Base-by-base conservation (phyloP, 352 stramenopile species). In the Phytophthora palmivora region DNA sequence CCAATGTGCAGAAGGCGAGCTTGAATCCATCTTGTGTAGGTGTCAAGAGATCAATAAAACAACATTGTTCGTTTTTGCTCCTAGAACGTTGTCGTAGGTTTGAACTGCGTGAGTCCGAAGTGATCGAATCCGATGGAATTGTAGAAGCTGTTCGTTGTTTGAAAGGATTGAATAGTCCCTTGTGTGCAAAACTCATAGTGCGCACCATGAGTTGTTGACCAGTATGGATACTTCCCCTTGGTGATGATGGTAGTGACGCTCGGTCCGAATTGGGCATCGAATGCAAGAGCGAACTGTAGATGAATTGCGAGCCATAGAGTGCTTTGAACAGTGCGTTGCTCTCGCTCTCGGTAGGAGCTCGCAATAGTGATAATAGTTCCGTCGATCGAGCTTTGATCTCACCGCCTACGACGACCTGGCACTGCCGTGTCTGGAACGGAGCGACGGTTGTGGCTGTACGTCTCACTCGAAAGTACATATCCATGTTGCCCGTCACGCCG, bases 271-370 rank as follows among this genome's bases (percentile, higher is more conserved):
- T 65, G 2, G 42, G 39, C 6, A 78, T 19, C 1, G 65, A n/a
- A 48, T 78, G 72, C 24, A 78, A 12, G 2, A 80, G 36, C 22
- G 72, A 80, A 18, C 67, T 73, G 52, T 78, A 80, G 63, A 80
- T 80, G 42, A 72, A 72, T 1, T 66, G 47, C 28, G 64, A 64
- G n/a, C 60, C 54, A 26, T 64, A 75, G 0, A 69, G 21, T 4
- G 63, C 72, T 6, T 58, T 60, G n/a, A 77, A 38, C 2, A 75
- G 32, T 6, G 59, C 51, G 33, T 80, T 80, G 48, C 67, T 73
- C 41, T 77, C 72, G n/a, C 60, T 78, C 41, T 80, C 72, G 1
- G 46, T 71, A 0, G 68, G 48, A 18, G 58, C 45, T 12, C 64
- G 59, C 46, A 80, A 21, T 19, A 80, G 50, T 9, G 64, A 41